A percentile compares a stretch with the other conserved stretches of the same genome.
Conservation (phyloP, 345 rosid genomes). For the Carallia pectinifolia region DNA sequence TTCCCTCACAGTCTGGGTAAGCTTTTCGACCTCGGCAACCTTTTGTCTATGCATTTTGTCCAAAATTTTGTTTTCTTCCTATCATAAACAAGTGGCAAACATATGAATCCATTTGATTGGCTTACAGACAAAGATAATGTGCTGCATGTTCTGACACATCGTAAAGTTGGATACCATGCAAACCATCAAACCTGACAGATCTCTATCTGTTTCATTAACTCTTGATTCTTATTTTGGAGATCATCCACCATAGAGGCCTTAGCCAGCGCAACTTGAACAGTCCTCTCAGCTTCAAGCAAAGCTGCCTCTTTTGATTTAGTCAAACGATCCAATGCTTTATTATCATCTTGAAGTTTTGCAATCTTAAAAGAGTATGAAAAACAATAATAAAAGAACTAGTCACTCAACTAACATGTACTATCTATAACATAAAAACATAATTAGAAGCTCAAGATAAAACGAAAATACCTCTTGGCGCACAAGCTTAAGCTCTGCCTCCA, state of each 20-base stretch:
- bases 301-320: conserved; percentile 98
- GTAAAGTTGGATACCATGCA: conserved; percentile 1
- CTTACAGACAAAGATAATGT: conserved; percentile 1
- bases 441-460: conserved; percentile 7
- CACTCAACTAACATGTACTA: neutral
- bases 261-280: conserved; percentile 86
- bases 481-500: conserved; percentile 95
- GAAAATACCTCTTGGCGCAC: conserved; percentile 71
- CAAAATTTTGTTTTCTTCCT: conserved; percentile 97
- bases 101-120: conserved; percentile 1
- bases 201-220: conserved; percentile 89
- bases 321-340: conserved; percentile 91
- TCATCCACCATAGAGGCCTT: conserved; percentile 98
- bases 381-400: conserved; percentile 7
- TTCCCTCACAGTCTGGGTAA: conserved; percentile 91
- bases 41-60: conserved; percentile 97
- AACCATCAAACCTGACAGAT: conserved; percentile 74
- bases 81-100: conserved; percentile 19
- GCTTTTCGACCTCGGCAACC: conserved; percentile 99
- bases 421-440: conserved; percentile 9
- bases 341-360: conserved; percentile 92
- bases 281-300: conserved; percentile 90
- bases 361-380: conserved; percentile 43
- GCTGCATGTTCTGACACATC: conserved; percentile 1
- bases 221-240: conserved; percentile 97